These are phyloP conservation scores for Heliamphora pulchella DNA, from an alignment of 179 eudicot species.

Conservation along the genomic window DNA sequence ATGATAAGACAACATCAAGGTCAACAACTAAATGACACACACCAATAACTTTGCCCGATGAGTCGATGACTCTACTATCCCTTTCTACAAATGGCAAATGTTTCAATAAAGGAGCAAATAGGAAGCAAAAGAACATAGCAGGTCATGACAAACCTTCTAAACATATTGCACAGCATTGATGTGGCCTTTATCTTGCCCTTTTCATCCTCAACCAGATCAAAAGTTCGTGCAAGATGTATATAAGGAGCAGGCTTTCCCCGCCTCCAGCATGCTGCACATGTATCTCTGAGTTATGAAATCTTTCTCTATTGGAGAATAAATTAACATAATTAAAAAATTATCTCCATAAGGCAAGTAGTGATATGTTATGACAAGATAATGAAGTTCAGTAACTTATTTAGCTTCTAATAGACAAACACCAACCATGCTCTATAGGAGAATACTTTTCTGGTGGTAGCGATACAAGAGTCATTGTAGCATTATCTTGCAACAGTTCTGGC, in stretches of 20 bases:
- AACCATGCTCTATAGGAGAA: slow-evolving; percentile 82
- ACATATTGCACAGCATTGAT: slow-evolving; percentile 93
- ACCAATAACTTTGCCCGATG: neutral
- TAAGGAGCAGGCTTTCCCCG: slow-evolving; percentile 83
- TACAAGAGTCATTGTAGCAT: slow-evolving; percentile 30
- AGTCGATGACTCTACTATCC: neutral
- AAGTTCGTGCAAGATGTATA: slow-evolving; percentile 81
- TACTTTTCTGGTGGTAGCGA: slow-evolving; percentile 65
- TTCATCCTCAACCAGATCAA: slow-evolving; percentile 81
- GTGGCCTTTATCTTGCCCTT: slow-evolving; percentile 90
- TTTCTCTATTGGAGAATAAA: slow-evolving; percentile 12
- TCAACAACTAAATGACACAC: neutral
- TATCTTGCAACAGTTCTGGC: slow-evolving; percentile 23
- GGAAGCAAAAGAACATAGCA: neutral
- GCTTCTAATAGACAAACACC: slow-evolving; percentile 20
- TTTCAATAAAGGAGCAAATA: neutral
- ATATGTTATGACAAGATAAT: neutral
- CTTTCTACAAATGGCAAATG: neutral
- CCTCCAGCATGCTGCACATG: slow-evolving; percentile 84
- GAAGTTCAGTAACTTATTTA: neutral
- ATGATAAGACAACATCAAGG: slow-evolving; percentile 14
- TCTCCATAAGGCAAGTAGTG: neutral
- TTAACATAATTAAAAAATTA: neutral
- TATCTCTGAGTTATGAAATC: neutral
- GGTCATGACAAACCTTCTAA: slow-evolving; percentile 62